A percentile compares a stretch with the other conserved stretches of the same genome.
These are phyloP conservation scores for Talaromyces sp. DNA, from an alignment of 2,329 filamentous ascomycete species.

Conservation along the genomic window DNA sequence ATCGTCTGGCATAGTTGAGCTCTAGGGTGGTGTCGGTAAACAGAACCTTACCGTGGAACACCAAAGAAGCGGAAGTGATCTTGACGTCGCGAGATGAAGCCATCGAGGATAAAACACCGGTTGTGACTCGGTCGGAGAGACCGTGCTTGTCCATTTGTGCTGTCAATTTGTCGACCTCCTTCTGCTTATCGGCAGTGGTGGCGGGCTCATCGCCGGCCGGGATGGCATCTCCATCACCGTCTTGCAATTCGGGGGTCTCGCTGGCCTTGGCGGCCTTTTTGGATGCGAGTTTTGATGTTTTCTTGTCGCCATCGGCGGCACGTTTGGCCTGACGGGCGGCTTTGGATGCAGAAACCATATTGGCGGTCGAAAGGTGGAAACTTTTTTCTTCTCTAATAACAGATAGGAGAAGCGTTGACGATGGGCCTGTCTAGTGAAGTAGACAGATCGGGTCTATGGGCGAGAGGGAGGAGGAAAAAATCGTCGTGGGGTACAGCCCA, in stretches of 20 bases:
- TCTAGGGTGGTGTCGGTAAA: slow-evolving; percentile 93
- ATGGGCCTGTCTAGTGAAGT: slow-evolving; percentile 4
- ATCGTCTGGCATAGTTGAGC: slow-evolving; percentile 86
- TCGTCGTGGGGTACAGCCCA: slow-evolving; percentile 21
- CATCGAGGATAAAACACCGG: slow-evolving; percentile 87
- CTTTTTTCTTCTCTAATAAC: slow-evolving; percentile 1
- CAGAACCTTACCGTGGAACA: slow-evolving; percentile 96
- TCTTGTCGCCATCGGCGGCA: slow-evolving; percentile 68
- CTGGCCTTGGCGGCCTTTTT: slow-evolving; percentile 53
- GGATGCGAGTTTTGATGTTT: slow-evolving; percentile 68
- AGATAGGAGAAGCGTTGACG: background rate
- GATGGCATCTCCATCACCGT: slow-evolving; percentile 57
- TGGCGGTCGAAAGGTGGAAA: slow-evolving; percentile 25
- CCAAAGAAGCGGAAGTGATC: slow-evolving; percentile 86
- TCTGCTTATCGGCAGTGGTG: slow-evolving; percentile 68
- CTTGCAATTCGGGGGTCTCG: slow-evolving; percentile 52
- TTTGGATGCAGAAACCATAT: slow-evolving; percentile 67
- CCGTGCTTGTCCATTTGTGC: slow-evolving; percentile 95
- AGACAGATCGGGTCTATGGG: slow-evolving; percentile 20
- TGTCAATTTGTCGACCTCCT: slow-evolving; percentile 80
- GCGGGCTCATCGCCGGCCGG: slow-evolving; percentile 62
- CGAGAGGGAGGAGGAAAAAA: slow-evolving; percentile 29
- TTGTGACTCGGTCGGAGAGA: slow-evolving; percentile 95
- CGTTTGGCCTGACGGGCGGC: slow-evolving; percentile 66
- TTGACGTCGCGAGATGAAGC: slow-evolving; percentile 89